phyloP scores from a whole-genome alignment of 106 monocot species.

The Cymbidium sinense region DNA sequence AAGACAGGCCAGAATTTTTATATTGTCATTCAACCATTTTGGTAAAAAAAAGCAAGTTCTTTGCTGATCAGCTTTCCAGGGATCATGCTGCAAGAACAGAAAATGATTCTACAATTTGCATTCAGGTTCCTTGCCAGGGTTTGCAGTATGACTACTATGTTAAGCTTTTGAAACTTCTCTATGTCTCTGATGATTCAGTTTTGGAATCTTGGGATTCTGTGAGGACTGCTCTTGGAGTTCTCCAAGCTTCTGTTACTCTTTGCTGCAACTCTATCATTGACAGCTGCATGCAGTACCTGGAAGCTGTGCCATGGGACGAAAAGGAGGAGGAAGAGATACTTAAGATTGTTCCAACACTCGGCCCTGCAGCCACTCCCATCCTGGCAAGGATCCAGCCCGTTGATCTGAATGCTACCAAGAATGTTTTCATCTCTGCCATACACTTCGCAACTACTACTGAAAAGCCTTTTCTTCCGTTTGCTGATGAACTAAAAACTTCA shows the following conservation, averaged over 20 bases:
- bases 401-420: constrained; percentile 51
- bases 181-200: constrained; percentile 43
- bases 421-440: constrained; percentile 82
- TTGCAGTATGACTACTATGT: constrained; percentile 63
- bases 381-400: constrained; percentile 62
- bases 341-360: constrained; percentile 45
- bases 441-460: constrained; percentile 54
- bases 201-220: constrained; percentile 64
- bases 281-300: constrained; percentile 68
- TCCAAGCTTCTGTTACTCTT: constrained; percentile 64
- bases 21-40: constrained; percentile 32
- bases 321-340: constrained; percentile 91
- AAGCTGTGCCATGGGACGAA: constrained; percentile 93
- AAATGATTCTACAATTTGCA: constrained; percentile 20
- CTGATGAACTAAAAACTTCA: constrained; percentile 74
- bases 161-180: constrained; percentile 68
- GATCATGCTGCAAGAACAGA: neutral
- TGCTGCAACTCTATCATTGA: constrained; percentile 41
- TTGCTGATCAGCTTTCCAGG: constrained; percentile 36
- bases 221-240: constrained; percentile 65
- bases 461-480: constrained; percentile 47
- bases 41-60: constrained; percentile 37
- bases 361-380: constrained; percentile 35
- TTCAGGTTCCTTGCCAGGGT: constrained; percentile 45
- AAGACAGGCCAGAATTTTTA: constrained; percentile 27